phyloP scores from a whole-genome alignment of 768 basidiomycete genomes.

The Tricholoma matsutake region DNA sequence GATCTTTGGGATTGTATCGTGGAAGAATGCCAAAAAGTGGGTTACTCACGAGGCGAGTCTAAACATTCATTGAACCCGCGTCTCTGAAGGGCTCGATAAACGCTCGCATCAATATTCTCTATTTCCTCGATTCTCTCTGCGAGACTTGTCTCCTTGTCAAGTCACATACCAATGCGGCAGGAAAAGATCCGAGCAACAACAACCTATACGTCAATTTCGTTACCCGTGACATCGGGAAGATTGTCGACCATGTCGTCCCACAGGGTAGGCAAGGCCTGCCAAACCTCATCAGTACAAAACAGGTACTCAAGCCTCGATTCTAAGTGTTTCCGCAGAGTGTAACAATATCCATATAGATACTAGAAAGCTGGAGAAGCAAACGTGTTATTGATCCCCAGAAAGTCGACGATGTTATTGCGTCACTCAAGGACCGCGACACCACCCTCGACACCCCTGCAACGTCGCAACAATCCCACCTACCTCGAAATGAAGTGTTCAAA shows the following conservation, averaged over 20 bases:
- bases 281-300: conserved; percentile 84
- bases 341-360: conserved; percentile 53
- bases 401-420: conserved; percentile 65
- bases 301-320: conserved; percentile 45
- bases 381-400: conserved; percentile 77
- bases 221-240: conserved; percentile 69
- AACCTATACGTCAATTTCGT: conserved; percentile 78
- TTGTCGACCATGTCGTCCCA: conserved; percentile 86
- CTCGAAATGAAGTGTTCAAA: conserved; percentile 70
- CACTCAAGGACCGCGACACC: conserved; percentile 45
- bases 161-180: conserved; percentile 45
- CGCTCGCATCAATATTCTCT: conserved; percentile 89
- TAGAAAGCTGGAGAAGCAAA: conserved; percentile 89
- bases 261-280: conserved; percentile 83
- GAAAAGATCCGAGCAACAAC: conserved; percentile 30
- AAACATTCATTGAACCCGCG: neutral
- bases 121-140: conserved; percentile 90
- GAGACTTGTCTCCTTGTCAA: conserved; percentile 79
- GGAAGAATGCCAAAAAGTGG: conserved; percentile 89
- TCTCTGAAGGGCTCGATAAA: conserved; percentile 74
- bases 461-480: conserved; percentile 36
- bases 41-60: conserved; percentile 32
- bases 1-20: conserved; percentile 93
- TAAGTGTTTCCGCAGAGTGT: neutral
- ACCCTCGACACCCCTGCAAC: conserved; percentile 19